These are phyloP conservation scores for Starmerella bombicola DNA, from an alignment of 805 yeast species.

Conservation along the genomic window DNA sequence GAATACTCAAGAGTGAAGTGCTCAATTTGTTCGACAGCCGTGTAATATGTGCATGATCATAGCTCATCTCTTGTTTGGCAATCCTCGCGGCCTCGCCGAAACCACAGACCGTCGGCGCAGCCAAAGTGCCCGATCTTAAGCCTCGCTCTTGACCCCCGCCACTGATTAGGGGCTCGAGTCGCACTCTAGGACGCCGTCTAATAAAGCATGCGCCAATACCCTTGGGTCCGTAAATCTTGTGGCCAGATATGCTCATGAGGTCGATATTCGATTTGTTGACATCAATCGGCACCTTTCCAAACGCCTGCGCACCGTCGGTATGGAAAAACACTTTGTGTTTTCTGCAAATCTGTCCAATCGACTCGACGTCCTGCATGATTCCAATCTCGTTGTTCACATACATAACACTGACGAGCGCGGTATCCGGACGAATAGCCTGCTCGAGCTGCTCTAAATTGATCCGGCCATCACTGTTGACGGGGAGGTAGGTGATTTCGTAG, in stretches of 20 bases:
- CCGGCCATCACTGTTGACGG: slow-evolving; percentile 71
- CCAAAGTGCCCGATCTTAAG: slow-evolving; percentile 87
- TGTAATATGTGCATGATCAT: slow-evolving; percentile 59
- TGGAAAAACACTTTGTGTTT: slow-evolving; percentile 88
- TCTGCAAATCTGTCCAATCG: slow-evolving; percentile 80
- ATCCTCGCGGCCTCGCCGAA: slow-evolving; percentile 95
- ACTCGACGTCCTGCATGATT: slow-evolving; percentile 89
- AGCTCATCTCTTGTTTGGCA: slow-evolving; percentile 57
- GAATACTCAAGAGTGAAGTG: slow-evolving; percentile 62
- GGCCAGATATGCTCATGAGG: slow-evolving; percentile 84
- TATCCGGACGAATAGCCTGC: slow-evolving; percentile 76
- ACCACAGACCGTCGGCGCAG: slow-evolving; percentile 92
- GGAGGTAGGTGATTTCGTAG: slow-evolving; percentile 85
- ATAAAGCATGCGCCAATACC: slow-evolving; percentile 93
- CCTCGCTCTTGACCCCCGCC: slow-evolving; percentile 99
- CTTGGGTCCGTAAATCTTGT: slow-evolving; percentile 95
- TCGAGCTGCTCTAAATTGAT: slow-evolving; percentile 66
- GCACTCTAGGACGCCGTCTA: slow-evolving; percentile 95
- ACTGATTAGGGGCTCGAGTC: slow-evolving; percentile 84
- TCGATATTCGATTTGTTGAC: slow-evolving; percentile 91
- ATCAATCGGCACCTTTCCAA: slow-evolving; percentile 84
- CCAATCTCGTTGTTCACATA: slow-evolving; percentile 98
- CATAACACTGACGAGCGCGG: slow-evolving; percentile 84
- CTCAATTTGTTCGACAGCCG: slow-evolving; percentile 61
- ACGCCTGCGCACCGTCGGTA: slow-evolving; percentile 95